Evolutionary conservation across 768 basidiomycete species (phyloP).

Genomic region (Podaxis sp.): DNA sequence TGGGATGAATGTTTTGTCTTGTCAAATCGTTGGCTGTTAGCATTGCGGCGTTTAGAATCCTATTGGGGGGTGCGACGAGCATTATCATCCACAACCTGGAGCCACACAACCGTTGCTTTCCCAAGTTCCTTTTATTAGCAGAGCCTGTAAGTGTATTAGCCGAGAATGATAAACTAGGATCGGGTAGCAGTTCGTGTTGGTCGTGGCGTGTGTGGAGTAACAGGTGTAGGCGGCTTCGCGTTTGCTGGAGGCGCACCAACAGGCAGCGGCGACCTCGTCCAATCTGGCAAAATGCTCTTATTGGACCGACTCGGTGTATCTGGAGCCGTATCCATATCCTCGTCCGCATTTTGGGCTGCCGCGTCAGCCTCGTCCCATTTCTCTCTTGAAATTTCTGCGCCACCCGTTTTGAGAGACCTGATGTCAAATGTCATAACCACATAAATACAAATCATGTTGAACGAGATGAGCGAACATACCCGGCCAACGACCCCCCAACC

Average conservation of each 20-base stretch:
- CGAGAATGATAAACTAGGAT: no score
- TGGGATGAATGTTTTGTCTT: no score
- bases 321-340: conserved; percentile 12
- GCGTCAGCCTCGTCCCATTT: conserved; percentile 77
- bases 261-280: conserved; percentile 69
- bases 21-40: no score
- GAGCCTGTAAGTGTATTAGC: no score
- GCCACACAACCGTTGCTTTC: no score
- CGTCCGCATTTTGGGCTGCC: conserved; percentile 40
- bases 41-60: no score
- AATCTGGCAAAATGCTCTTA: conserved; percentile 69
- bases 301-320: conserved; percentile 27
- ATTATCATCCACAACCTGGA: no score
- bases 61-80: no score
- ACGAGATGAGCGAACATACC: conserved; percentile 47
- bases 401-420: conserved; percentile 85
- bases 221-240: conserved; percentile 9
- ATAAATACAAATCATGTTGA: not conserved
- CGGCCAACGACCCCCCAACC: conserved; percentile 93
- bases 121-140: no score
- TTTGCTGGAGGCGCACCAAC: conserved; percentile 64
- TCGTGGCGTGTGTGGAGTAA: conserved; percentile 2
- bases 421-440: not conserved
- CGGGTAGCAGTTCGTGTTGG: conserved; percentile 3
- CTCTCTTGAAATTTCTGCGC: conserved; percentile 78